These are phyloP conservation scores for Gonapodya sp. DNA, from an alignment of 192 early-diverging fungal species.

Conservation along the genomic window DNA sequence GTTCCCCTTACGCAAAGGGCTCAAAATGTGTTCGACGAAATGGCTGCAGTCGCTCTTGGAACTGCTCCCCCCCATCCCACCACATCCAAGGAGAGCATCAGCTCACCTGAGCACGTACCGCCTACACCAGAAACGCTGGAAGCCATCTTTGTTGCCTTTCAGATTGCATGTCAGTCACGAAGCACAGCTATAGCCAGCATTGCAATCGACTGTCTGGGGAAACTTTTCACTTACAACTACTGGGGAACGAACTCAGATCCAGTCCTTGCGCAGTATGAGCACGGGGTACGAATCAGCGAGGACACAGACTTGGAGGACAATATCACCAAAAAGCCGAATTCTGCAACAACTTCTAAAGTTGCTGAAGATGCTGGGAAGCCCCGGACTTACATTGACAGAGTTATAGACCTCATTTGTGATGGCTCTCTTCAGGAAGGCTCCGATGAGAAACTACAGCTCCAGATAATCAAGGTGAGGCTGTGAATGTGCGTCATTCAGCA, in stretches of 20 bases:
- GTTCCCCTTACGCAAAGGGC: neutral
- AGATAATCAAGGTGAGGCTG: slow-evolving; percentile 66
- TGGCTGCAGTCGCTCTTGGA: slow-evolving; percentile 19
- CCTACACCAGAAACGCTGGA: slow-evolving; percentile 2
- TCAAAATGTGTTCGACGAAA: slow-evolving; percentile 8
- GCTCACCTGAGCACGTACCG: neutral
- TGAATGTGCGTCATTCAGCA: neutral
- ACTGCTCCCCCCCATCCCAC: slow-evolving; percentile 18
- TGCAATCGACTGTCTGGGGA: slow-evolving; percentile 74
- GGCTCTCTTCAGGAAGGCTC: slow-evolving; percentile 69
- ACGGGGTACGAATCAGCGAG: slow-evolving; percentile 18
- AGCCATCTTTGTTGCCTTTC: neutral
- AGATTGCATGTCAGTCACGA: slow-evolving; percentile 53
- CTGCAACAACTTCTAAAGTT: slow-evolving; percentile 29
- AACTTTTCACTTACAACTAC: slow-evolving; percentile 56
- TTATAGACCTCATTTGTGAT: slow-evolving; percentile 68
- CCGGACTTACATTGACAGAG: slow-evolving; percentile 38
- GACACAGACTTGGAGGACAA: slow-evolving; percentile 18
- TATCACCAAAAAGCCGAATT: slow-evolving; percentile 20
- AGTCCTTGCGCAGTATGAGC: slow-evolving; percentile 10
- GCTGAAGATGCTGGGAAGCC: slow-evolving; percentile 12
- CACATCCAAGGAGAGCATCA: slow-evolving; percentile 9
- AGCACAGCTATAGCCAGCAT: slow-evolving; percentile 48
- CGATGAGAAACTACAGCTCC: slow-evolving; percentile 78
- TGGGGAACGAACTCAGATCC: slow-evolving; percentile 28